Percentiles rank a stretch among this genome's conserved stretches.
These are phyloP conservation scores for Pezicula neosporulosa DNA, from an alignment of 2,329 filamentous ascomycete genomes.

Conservation along the genomic window DNA sequence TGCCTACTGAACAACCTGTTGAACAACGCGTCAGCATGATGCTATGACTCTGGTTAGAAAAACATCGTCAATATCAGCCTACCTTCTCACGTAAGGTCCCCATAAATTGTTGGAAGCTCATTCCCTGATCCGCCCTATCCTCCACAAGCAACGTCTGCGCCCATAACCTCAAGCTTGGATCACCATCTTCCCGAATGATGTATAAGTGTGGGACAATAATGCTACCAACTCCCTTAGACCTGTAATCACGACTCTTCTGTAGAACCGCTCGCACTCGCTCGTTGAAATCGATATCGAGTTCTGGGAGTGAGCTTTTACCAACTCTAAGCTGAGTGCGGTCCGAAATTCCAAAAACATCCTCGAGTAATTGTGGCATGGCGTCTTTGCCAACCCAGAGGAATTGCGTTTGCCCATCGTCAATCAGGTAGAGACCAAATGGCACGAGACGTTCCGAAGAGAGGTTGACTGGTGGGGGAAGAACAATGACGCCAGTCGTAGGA, in stretches of 20 bases:
- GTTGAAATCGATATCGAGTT: conserved; percentile 94
- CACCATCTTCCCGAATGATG: conserved; percentile 90
- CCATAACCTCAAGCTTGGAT: conserved; percentile 93
- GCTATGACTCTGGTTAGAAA: conserved; percentile 11
- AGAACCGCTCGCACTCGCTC: conserved; percentile 87
- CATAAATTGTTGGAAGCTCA: conserved; percentile 93
- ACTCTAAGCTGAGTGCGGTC: conserved; percentile 84
- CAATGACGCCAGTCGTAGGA: conserved; percentile 80
- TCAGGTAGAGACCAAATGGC: conserved; percentile 88
- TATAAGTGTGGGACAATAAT: conserved; percentile 93
- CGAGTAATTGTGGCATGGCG: conserved; percentile 81
- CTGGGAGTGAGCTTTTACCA: conserved; percentile 82
- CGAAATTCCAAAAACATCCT: conserved; percentile 85
- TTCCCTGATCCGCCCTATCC: conserved; percentile 88
- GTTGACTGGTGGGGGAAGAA: conserved; percentile 80
- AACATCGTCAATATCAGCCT: conserved; percentile 27
- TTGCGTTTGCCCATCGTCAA: conserved; percentile 95
- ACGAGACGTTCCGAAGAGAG: conserved; percentile 85
- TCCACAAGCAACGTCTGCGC: conserved; percentile 94
- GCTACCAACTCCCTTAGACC: conserved; percentile 82
- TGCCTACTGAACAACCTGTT: conserved; percentile 26
- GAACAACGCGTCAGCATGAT: conserved; percentile 20
- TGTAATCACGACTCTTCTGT: conserved; percentile 87
- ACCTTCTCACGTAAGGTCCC: conserved; percentile 94
- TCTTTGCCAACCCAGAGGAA: conserved; percentile 97